phyloP scores from a whole-genome alignment of 768 basidiomycete genomes.

The Leccinum sublutescens region DNA sequence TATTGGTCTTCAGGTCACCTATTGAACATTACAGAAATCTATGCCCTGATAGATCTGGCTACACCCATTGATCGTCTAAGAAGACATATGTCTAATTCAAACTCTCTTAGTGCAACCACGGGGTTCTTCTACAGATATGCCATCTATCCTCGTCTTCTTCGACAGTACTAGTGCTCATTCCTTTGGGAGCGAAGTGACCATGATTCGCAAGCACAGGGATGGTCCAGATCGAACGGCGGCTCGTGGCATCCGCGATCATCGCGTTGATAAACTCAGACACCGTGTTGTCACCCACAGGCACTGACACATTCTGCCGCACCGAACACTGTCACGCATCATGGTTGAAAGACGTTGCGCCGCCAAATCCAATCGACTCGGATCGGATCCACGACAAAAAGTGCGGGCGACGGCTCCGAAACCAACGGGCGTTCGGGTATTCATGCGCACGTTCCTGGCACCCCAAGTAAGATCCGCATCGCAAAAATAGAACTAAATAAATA shows the following conservation, averaged over 20 bases:
- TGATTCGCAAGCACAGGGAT: too few relatives aligned
- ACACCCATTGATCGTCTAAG: background rate
- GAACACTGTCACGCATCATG: background rate
- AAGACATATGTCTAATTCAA: constrained; percentile 2
- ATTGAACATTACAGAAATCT: too few relatives aligned
- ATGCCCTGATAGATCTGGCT: too few relatives aligned
- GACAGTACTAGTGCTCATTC: constrained; percentile 1
- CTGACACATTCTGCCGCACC: background rate
- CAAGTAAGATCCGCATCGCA: background rate
- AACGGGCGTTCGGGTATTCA: background rate
- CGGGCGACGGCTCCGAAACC: background rate
- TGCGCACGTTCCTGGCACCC: background rate
- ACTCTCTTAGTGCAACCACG: constrained; percentile 1
- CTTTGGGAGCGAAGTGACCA: background rate
- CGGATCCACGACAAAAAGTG: background rate
- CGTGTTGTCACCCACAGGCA: constrained; percentile 9
- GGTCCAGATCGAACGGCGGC: too few relatives aligned
- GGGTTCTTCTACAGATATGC: background rate
- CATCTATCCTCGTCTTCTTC: constrained; percentile 2
- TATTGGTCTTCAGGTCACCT: too few relatives aligned
- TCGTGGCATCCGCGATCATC: background rate
- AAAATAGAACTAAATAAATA: background rate
- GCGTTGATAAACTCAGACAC: background rate
- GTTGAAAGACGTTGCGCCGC: background rate
- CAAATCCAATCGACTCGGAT: background rate